Percentiles rank a stretch among this genome's conserved stretches.
Evolutionary conservation across 352 stramenopile genomes (phyloP).

Genomic region (Peronospora farinosa): DNA sequence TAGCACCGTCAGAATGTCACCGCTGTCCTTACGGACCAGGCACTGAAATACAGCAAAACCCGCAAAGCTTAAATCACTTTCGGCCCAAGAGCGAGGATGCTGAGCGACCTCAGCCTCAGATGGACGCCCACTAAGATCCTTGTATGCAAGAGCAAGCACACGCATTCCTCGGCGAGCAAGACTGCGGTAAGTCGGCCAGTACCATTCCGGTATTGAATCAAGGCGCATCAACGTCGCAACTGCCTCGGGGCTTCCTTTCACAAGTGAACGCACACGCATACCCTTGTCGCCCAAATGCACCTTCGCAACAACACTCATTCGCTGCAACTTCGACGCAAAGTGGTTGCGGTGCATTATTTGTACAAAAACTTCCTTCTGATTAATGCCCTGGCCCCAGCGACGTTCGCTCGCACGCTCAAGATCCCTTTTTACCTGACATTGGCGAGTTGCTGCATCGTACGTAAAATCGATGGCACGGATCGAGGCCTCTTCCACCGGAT

Average conservation of each 20-base stretch:
- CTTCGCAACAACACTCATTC: slow-evolving; percentile 95
- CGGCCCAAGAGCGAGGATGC: slow-evolving; percentile 82
- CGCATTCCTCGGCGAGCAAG: slow-evolving; percentile 80
- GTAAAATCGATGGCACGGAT: slow-evolving; percentile 94
- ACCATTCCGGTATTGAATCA: slow-evolving; percentile 85
- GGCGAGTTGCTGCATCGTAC: slow-evolving; percentile 66
- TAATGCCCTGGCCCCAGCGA: slow-evolving; percentile 57
- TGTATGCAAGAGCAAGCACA: slow-evolving; percentile 95
- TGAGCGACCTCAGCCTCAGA: slow-evolving; percentile 74
- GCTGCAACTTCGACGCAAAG: slow-evolving; percentile 93
- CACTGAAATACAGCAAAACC: slow-evolving; percentile 91
- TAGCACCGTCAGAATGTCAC: slow-evolving; percentile 90
- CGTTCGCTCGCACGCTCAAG: slow-evolving; percentile 60
- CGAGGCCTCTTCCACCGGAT: slow-evolving; percentile 97
- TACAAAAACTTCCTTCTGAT: slow-evolving; percentile 77
- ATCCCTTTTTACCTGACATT: slow-evolving; percentile 69
- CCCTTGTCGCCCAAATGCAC: slow-evolving; percentile 73
- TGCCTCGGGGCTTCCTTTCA: slow-evolving; percentile 97
- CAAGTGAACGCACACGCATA: slow-evolving; percentile 80
- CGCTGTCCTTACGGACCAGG: slow-evolving; percentile 94
- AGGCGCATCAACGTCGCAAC: slow-evolving; percentile 81
- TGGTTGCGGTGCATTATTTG: slow-evolving; percentile 92
- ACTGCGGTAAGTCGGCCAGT: slow-evolving; percentile 82
- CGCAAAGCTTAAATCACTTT: slow-evolving; percentile 92
- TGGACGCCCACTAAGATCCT: slow-evolving; percentile 75